Conservation (phyloP, 1,139 yeast species). For the Candida glucosophila region DNA sequence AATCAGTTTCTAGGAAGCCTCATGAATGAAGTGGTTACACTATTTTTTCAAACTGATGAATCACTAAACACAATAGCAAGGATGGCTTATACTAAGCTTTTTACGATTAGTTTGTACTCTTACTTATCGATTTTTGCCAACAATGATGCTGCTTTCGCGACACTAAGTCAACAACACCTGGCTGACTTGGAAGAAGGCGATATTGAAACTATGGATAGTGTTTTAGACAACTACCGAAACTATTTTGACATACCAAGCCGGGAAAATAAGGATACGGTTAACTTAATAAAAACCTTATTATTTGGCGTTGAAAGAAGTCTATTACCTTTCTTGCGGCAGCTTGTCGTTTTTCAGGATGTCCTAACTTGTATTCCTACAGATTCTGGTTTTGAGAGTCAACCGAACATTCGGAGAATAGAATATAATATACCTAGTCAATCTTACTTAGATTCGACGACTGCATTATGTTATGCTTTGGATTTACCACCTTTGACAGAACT, state of each 20-base stretch:
- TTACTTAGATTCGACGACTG: conserved; percentile 12
- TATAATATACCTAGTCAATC: conserved; percentile 10
- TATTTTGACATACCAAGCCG: no score
- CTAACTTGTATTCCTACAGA: conserved; percentile 23
- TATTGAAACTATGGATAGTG: conserved; percentile 1
- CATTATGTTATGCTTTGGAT: conserved; percentile 13
- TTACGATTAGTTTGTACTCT: conserved; percentile 16
- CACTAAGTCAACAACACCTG: conserved; percentile 2
- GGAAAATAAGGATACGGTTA: conserved; percentile 1
- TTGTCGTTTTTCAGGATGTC: conserved; percentile 26
- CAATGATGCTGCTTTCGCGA: conserved; percentile 3
- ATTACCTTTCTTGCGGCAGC: conserved; percentile 29
- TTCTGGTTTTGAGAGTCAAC: conserved; percentile 12
- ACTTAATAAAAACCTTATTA: conserved; percentile 5
- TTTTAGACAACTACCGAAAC: conserved; percentile 1
- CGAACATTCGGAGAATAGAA: conserved; percentile 12
- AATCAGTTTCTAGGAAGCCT: conserved; percentile 19
- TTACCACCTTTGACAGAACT: conserved; percentile 15
- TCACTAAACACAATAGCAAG: conserved; percentile 27
- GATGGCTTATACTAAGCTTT: conserved; percentile 20
- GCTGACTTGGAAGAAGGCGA: conserved; percentile 1
- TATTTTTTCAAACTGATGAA: conserved; percentile 39
- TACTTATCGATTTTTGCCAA: conserved; percentile 7
- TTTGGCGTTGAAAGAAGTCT: conserved; percentile 21
- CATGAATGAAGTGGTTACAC: conserved; percentile 27